A percentile compares a stretch with the other conserved stretches of the same genome.
Evolutionary conservation across 768 basidiomycete species (phyloP).

Genomic region (Lactarius indigo): DNA sequence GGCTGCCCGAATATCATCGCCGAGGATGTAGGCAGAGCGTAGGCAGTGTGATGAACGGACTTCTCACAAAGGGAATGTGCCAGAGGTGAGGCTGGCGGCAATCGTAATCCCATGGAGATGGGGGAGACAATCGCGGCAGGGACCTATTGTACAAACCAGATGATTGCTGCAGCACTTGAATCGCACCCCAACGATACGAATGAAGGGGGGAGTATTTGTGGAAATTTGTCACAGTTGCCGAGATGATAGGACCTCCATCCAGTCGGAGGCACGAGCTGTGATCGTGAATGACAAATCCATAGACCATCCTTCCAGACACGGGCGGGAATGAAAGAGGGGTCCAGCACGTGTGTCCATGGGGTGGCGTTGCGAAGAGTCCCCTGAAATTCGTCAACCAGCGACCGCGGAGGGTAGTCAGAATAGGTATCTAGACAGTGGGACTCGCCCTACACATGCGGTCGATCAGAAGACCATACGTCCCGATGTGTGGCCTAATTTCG

Average conservation of each 20-base stretch:
- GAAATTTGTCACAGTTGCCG: constrained; percentile 9
- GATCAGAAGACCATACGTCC: constrained; percentile 8
- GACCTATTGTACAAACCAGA: background rate
- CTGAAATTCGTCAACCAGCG: background rate
- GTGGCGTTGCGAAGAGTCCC: constrained; percentile 1
- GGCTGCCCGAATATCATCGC: background rate
- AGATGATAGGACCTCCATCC: constrained; percentile 11
- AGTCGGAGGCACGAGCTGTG: constrained; percentile 3
- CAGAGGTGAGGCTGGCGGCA: constrained; percentile 1
- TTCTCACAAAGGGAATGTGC: constrained; percentile 6
- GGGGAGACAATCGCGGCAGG: constrained; percentile 3
- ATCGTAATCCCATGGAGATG: constrained; percentile 4
- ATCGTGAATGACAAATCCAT: constrained; percentile 7
- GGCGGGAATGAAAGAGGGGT: constrained; percentile 21
- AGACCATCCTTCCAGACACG: constrained; percentile 9
- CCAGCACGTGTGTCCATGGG: constrained; percentile 8
- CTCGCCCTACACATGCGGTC: constrained; percentile 5
- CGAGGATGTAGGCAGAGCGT: background rate
- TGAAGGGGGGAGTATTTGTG: background rate
- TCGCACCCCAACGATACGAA: background rate
- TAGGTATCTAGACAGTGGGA: background rate
- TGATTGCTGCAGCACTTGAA: background rate
- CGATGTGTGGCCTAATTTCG: background rate
- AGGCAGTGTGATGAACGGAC: background rate
- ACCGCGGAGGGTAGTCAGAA: background rate